phyloP scores from a whole-genome alignment of 192 early-diverging fungal genomes.

The Funneliformis mosseae region DNA sequence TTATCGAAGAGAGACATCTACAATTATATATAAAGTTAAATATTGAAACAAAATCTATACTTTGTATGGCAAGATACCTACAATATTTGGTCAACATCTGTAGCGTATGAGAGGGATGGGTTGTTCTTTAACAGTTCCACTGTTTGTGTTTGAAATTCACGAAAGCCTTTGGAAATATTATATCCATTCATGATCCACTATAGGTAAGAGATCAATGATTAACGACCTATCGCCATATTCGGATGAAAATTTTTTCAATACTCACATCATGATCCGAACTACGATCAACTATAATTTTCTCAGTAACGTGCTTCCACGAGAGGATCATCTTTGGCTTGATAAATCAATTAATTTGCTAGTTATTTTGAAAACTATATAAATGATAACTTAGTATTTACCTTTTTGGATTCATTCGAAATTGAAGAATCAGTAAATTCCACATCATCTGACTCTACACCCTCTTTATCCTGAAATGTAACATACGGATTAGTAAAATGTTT shows the following conservation, averaged over 20 bases:
- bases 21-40: conserved; percentile 30
- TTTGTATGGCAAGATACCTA: conserved; percentile 10
- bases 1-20: conserved; percentile 29
- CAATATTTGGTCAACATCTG: conserved; percentile 24
- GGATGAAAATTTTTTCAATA: conserved; percentile 15
- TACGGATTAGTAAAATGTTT: conserved; percentile 12
- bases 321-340: conserved; percentile 6
- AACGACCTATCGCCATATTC: background rate
- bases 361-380: conserved; percentile 28
- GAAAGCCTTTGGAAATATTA: background rate
- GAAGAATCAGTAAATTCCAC: conserved; percentile 18
- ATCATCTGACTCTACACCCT: conserved; percentile 5
- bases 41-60: conserved; percentile 16
- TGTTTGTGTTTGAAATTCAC: conserved; percentile 16
- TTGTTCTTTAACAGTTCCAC: conserved; percentile 14
- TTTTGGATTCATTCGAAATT: conserved; percentile 15
- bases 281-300: conserved; percentile 17
- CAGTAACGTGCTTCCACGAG: conserved; percentile 16
- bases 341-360: conserved; percentile 20
- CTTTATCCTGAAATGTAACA: conserved; percentile 11
- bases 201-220: conserved; percentile 19
- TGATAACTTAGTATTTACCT: conserved; percentile 21
- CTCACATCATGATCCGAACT: conserved; percentile 18
- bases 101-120: conserved; percentile 14
- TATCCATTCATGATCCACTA: conserved; percentile 12